Conservation (phyloP, 176 grass and related monocot species). For the Cocos nucifera region DNA sequence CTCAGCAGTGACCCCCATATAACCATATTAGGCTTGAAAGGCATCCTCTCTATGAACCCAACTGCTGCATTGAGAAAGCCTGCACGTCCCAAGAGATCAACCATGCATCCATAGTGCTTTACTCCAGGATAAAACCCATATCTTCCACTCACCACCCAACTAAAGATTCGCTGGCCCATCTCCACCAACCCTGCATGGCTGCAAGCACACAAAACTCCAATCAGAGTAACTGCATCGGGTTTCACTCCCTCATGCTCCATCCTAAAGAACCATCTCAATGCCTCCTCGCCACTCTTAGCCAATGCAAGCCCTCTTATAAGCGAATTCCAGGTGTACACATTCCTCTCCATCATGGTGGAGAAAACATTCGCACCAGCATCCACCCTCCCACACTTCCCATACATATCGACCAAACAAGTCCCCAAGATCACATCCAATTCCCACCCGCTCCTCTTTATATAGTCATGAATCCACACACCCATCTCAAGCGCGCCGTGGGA, state of each 20-base stretch:
- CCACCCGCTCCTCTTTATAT: slow-evolving; percentile 35
- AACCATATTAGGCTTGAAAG: slow-evolving; percentile 38
- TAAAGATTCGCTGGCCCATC: slow-evolving; percentile 44
- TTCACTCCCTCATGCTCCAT: slow-evolving; percentile 43
- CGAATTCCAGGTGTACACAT: slow-evolving; percentile 61
- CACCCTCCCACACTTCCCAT: slow-evolving; percentile 48
- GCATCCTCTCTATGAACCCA: slow-evolving; percentile 43
- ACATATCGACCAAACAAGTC: slow-evolving; percentile 55
- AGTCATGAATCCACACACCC: slow-evolving; percentile 55
- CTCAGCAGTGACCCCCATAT: slow-evolving; percentile 63
- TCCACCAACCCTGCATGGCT: slow-evolving; percentile 49
- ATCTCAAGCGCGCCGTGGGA: slow-evolving; percentile 25
- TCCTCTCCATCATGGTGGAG: slow-evolving; percentile 42
- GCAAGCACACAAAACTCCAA: slow-evolving; percentile 49
- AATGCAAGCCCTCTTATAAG: slow-evolving; percentile 42
- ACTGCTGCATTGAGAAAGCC: slow-evolving; percentile 43
- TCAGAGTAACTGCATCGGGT: slow-evolving; percentile 49
- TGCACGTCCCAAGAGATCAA: slow-evolving; percentile 51
- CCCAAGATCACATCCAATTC: slow-evolving; percentile 53
- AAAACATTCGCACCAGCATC: slow-evolving; percentile 25
- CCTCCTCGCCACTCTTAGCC: slow-evolving; percentile 34
- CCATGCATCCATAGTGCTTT: slow-evolving; percentile 70
- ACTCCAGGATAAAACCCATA: slow-evolving; percentile 61
- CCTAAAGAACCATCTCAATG: slow-evolving; percentile 42
- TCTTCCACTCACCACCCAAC: slow-evolving; percentile 27